phyloP scores from a whole-genome alignment of 179 eudicot species.

The Camellia oleifera region DNA sequence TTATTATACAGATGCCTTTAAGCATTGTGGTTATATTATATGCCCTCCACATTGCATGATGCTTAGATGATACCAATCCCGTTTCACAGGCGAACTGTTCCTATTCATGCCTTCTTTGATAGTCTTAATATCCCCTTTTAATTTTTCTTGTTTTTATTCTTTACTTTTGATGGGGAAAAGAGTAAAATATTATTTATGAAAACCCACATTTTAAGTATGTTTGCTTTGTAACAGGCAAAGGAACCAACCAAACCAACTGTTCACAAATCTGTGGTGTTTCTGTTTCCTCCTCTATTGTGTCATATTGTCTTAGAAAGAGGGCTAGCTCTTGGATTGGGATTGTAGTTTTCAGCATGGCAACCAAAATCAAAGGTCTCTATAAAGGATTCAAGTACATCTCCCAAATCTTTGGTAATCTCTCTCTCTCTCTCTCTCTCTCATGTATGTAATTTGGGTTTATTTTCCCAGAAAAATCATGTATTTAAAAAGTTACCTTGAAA shows the following conservation, averaged over 20 bases:
- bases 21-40: background rate
- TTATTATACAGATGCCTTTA: constrained; percentile 5
- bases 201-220: background rate
- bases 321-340: constrained; percentile 9
- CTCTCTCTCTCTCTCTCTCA: background rate
- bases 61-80: constrained; percentile 11
- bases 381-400: constrained; percentile 74
- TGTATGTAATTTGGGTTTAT: no score
- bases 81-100: constrained; percentile 15
- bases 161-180: background rate
- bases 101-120: background rate
- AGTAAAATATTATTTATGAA: background rate
- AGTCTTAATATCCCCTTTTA: background rate
- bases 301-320: no score
- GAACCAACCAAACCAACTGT: background rate
- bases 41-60: constrained; percentile 7
- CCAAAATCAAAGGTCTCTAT: constrained; percentile 63
- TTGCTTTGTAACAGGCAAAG: constrained; percentile 18
- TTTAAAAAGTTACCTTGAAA: no score
- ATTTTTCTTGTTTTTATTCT: background rate
- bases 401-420: constrained; percentile 54
- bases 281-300: background rate
- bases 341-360: constrained; percentile 36
- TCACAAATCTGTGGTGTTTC: constrained; percentile 5
- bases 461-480: no score